phyloP scores from a whole-genome alignment of 345 rosid genomes.

The Eucalyptus tenuipes region DNA sequence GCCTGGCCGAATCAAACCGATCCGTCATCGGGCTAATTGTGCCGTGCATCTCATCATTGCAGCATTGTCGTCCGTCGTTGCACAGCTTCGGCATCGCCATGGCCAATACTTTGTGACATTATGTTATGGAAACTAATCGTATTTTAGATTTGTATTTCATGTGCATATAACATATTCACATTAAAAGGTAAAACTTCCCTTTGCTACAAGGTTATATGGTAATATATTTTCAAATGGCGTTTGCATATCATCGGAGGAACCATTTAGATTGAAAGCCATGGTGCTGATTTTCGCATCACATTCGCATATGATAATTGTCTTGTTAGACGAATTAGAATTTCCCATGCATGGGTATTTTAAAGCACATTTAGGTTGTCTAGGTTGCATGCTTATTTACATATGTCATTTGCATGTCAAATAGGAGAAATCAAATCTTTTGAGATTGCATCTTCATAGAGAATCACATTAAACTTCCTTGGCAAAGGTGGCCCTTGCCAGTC shows the following conservation, averaged over 20 bases:
- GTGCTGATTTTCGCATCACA: background rate
- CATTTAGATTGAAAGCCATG: background rate
- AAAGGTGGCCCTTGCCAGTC: background rate
- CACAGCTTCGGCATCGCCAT: background rate
- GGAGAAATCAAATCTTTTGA: background rate
- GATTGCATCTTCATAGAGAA: background rate
- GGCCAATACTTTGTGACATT: background rate
- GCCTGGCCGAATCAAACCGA: rapidly evolving
- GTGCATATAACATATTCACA: background rate
- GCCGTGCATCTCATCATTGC: background rate
- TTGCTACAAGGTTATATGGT: background rate
- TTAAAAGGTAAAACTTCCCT: background rate
- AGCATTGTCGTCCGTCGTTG: background rate
- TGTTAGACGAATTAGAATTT: background rate
- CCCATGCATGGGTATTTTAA: background rate
- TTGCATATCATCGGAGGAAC: background rate
- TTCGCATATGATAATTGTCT: background rate
- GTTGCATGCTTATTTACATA: background rate
- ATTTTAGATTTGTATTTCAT: background rate
- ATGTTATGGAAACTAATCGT: background rate
- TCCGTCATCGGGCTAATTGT: background rate
- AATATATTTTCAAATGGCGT: background rate
- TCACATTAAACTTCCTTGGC: background rate
- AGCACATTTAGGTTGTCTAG: background rate
- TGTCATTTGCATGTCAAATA: background rate